These are phyloP conservation scores for Candida fluviatilis DNA, from an alignment of 805 yeast genomes.

Conservation along the genomic window DNA sequence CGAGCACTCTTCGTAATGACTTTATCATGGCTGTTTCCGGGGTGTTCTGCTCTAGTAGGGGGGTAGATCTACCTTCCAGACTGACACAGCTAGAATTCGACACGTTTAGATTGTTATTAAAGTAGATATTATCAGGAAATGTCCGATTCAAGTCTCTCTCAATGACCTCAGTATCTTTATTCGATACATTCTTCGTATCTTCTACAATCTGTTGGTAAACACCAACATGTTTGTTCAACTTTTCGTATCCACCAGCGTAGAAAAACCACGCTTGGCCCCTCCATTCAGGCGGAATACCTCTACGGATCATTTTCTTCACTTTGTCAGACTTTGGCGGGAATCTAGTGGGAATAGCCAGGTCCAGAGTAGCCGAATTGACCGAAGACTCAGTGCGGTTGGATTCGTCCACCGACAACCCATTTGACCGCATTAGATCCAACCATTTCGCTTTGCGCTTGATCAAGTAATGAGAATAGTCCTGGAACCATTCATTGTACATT, in stretches of 20 bases:
- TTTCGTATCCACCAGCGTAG: constrained; percentile 82
- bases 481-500: constrained; percentile 76
- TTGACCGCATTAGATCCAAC: constrained; percentile 60
- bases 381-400: background rate
- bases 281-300: constrained; percentile 97
- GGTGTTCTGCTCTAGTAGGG: background rate
- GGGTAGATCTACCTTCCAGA: background rate
- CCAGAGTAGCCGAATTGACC: background rate
- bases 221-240: constrained; percentile 64
- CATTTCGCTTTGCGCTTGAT: constrained; percentile 71
- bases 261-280: constrained; percentile 96
- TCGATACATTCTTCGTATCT: constrained; percentile 50
- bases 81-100: background rate
- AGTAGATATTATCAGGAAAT: constrained; percentile 88
- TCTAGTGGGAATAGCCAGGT: constrained; percentile 45
- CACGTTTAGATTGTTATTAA: constrained; percentile 41
- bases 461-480: constrained; percentile 58
- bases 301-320: constrained; percentile 74
- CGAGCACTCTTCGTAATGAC: constrained; percentile 73
- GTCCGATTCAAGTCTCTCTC: constrained; percentile 93
- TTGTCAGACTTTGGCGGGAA: constrained; percentile 80
- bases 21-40: constrained; percentile 64
- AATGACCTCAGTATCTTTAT: constrained; percentile 83
- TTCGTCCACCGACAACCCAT: constrained; percentile 52
- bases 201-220: constrained; percentile 66